Conservation (phyloP, 176 grass and related monocot genomes). For the Ananas comosus region DNA sequence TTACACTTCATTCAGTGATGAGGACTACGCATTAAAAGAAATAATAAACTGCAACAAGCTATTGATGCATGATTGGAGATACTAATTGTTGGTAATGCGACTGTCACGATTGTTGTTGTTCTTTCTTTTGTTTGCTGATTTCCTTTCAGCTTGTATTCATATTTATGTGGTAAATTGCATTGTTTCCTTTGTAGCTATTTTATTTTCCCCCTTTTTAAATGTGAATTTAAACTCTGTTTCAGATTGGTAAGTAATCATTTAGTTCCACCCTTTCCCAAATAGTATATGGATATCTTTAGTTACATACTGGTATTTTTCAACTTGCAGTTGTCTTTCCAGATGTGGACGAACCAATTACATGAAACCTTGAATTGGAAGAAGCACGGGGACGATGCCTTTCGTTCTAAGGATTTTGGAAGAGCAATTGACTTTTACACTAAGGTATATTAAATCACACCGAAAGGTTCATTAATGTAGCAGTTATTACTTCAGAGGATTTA, state of each 20-base stretch:
- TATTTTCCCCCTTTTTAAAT: no score
- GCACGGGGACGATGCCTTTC: slow-evolving; percentile 57
- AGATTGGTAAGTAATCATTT: neutral
- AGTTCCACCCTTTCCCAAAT: neutral
- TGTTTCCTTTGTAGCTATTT: no score
- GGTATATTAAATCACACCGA: slow-evolving; percentile 23
- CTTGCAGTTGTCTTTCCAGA: slow-evolving; percentile 64
- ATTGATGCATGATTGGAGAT: no score
- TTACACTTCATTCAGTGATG: neutral
- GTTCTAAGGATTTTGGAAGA: slow-evolving; percentile 60
- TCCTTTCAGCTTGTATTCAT: no score
- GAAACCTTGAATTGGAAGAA: slow-evolving; percentile 58
- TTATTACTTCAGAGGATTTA: neutral
- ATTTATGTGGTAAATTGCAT: no score
- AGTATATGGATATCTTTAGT: neutral
- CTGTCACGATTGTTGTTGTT: no score
- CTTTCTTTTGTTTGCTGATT: no score
- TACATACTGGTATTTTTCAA: slow-evolving; percentile 10
- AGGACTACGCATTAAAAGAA: no score
- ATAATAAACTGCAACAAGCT: no score
- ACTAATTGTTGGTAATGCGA: no score
- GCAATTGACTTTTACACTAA: slow-evolving; percentile 56
- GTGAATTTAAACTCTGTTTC: no score
- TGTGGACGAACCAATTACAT: slow-evolving; percentile 67
- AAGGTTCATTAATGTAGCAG: neutral